A percentile compares a stretch with the other conserved stretches of the same genome.
These are phyloP conservation scores for Paraconiothyrium brasiliense DNA, from an alignment of 2,329 filamentous ascomycete species.

Conservation along the genomic window DNA sequence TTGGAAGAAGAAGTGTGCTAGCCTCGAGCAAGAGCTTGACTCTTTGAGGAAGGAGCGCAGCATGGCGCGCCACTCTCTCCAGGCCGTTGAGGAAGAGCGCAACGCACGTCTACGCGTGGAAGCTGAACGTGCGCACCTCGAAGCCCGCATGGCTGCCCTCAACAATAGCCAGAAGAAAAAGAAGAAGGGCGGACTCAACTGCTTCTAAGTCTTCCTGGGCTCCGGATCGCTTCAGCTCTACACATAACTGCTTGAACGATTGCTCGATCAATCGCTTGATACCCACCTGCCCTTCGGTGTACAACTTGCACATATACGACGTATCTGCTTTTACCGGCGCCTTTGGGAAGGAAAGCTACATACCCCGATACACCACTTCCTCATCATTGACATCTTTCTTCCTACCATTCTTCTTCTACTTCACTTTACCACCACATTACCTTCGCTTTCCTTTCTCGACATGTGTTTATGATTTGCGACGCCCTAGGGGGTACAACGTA, in stretches of 20 bases:
- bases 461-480: constrained; percentile 30
- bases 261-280: background rate
- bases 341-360: constrained; percentile 27
- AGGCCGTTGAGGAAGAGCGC: constrained; percentile 95
- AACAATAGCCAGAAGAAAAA: constrained; percentile 90
- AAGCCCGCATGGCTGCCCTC: constrained; percentile 81
- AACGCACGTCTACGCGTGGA: constrained; percentile 92
- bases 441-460: constrained; percentile 25
- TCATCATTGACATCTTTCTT: constrained; percentile 5
- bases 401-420: constrained; percentile 19
- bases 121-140: constrained; percentile 84
- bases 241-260: background rate
- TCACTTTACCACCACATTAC: constrained; percentile 4
- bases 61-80: constrained; percentile 72
- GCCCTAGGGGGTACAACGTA: constrained; percentile 20
- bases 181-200: constrained; percentile 95
- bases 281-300: constrained; percentile 21
- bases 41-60: constrained; percentile 68
- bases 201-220: constrained; percentile 72
- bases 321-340: constrained; percentile 29
- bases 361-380: constrained; percentile 33
- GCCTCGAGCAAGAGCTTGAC: constrained; percentile 76
- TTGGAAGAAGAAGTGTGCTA: constrained; percentile 86
- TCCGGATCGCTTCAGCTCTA: constrained; percentile 14
- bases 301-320: constrained; percentile 24